These are phyloP conservation scores for Mrakia gelida DNA, from an alignment of 768 basidiomycete species.

Conservation along the genomic window DNA sequence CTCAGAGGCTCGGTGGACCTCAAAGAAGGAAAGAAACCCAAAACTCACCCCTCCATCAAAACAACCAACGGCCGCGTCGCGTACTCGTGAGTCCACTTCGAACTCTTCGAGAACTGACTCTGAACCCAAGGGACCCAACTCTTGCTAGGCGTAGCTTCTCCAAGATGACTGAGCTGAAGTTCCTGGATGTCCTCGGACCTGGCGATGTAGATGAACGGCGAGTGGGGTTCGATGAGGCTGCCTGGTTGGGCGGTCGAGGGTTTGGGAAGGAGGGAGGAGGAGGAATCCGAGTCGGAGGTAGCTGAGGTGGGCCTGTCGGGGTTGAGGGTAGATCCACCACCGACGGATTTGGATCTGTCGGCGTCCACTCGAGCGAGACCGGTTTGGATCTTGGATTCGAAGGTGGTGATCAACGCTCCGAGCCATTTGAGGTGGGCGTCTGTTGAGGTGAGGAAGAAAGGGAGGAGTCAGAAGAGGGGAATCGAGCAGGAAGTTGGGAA, in stretches of 20 bases:
- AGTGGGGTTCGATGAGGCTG: background rate
- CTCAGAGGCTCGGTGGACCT: background rate
- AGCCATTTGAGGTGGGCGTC: conserved; percentile 23
- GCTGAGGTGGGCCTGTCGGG: background rate
- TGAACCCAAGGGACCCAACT: background rate
- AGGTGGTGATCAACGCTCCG: background rate
- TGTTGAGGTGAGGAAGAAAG: background rate
- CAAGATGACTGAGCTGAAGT: conserved; percentile 6
- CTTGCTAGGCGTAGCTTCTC: conserved; percentile 9
- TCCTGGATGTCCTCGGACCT: conserved; percentile 14
- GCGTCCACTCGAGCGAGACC: background rate
- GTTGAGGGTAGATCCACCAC: background rate
- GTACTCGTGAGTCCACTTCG: conserved; percentile 14
- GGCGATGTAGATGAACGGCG: background rate
- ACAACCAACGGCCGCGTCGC: conserved; percentile 4
- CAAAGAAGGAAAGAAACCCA: background rate
- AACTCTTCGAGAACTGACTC: conserved; percentile 1
- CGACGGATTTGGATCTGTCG: background rate
- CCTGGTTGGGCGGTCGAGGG: too few relatives aligned
- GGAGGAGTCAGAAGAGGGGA: too few relatives aligned
- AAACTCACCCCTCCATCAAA: conserved; percentile 9
- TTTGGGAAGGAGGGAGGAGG: background rate
- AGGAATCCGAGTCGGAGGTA: background rate
- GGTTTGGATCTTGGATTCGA: background rate
- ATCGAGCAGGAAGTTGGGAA: background rate